A percentile compares a stretch with the other conserved stretches of the same genome.
Conservation (phyloP, 306 rosid genomes). For the Leucaena leucocephala region DNA sequence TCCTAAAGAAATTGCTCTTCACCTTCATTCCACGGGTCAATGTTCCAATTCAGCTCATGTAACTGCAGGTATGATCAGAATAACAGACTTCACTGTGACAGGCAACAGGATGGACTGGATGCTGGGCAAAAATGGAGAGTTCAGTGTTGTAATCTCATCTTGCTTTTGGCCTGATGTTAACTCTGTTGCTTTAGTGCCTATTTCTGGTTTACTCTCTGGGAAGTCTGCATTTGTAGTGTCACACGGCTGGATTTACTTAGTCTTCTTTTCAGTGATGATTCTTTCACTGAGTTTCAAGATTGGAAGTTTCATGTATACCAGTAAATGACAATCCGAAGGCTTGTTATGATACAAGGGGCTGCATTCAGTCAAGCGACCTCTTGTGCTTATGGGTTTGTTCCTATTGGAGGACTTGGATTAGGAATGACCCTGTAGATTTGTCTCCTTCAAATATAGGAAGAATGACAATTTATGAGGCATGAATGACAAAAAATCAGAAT, state of each 20-base stretch:
- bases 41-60: constrained; percentile 71
- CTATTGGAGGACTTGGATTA: constrained; percentile 38
- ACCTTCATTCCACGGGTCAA: constrained; percentile 52
- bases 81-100: constrained; percentile 50
- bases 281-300: constrained; percentile 71
- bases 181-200: constrained; percentile 45
- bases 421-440: constrained; percentile 38
- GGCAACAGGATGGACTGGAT: constrained; percentile 59
- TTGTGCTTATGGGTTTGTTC: constrained; percentile 21
- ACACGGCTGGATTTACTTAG: constrained; percentile 62
- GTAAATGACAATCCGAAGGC: constrained; percentile 33
- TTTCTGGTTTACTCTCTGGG: constrained; percentile 47
- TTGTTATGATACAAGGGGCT: constrained; percentile 18
- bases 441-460: constrained; percentile 26
- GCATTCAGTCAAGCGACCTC: not conserved
- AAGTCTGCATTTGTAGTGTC: constrained; percentile 63
- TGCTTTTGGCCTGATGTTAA: constrained; percentile 36
- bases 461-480: not conserved
- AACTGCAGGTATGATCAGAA: constrained; percentile 84
- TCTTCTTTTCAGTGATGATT: constrained; percentile 66
- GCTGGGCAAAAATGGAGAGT: constrained; percentile 64
- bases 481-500: not conserved
- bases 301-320: constrained; percentile 59
- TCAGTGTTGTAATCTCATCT: constrained; percentile 48
- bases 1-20: constrained; percentile 55